Evolutionary conservation across 306 rosid species (phyloP), one percentile per base, ranked within the genome.

Genomic region (Castanea crenata): DNA sequence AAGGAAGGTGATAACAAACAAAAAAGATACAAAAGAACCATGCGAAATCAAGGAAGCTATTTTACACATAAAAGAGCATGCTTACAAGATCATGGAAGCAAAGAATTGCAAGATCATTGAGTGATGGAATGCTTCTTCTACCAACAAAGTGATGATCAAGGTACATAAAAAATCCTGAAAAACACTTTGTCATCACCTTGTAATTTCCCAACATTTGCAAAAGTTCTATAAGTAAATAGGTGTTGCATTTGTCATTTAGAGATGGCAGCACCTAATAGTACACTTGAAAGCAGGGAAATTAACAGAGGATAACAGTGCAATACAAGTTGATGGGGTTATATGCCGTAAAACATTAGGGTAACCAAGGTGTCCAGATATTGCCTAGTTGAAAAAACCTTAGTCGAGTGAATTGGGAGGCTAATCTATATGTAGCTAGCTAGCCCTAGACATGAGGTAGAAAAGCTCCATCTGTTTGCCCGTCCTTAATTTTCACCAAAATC

Each of bases 101-200:
- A 34, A 34, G 49, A 67, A 19, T 34, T 35, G 72, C 72, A 67
- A 19, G 72, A 67, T 67, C 52, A 34, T 19, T 35, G 23, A 67
- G 72, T 8, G 72, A 67, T 9, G 52, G 52, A 67, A 67, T 5
- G 15, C 35, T 35, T 35, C 72, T 67, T 67, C 52, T 67, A 67
- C 14, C 11, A 34, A 67, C 72, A 19, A 67, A 67, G 52, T 67
- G 51, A 16, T 67, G 46, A 34, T 67, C 72, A 32, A 67, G 72
- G 72, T 67, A 67, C 13, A 27, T 12, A 31, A 64, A 64, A 32
- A 64, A 64, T 64, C 70, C 44, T 2, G 38, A 64, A 13, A 64
- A 64, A 64, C 70, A 64, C 70, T 64, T 64, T 14, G 70, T 64
- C 70, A 64, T 64, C 41, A 29, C 70, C 44, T 64, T 64, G 13